Conservation (phyloP, 345 rosid genomes). For the Cochlearia excelsa region DNA sequence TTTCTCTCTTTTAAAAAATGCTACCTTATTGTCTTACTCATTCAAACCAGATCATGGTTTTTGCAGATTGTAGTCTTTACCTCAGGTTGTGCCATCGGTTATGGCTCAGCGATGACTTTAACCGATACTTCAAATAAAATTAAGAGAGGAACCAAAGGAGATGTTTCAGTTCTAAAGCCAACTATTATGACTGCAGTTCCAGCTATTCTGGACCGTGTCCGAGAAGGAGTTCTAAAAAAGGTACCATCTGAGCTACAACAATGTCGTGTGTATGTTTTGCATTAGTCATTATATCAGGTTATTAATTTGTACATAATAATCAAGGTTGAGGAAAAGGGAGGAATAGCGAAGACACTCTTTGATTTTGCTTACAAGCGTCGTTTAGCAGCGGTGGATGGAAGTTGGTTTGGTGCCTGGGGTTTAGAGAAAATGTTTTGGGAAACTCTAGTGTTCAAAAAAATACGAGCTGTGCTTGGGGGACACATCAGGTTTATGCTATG, state of each 20-base stretch:
- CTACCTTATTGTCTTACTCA: slow-evolving; percentile 13
- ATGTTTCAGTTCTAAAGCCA: slow-evolving; percentile 72
- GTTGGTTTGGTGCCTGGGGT: slow-evolving; percentile 94
- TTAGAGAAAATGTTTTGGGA: slow-evolving; percentile 77
- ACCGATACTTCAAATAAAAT: slow-evolving; percentile 81
- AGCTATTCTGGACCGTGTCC: slow-evolving; percentile 77
- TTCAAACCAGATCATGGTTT: slow-evolving; percentile 33
- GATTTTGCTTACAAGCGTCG: slow-evolving; percentile 65
- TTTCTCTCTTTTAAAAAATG: background rate
- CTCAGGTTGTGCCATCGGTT: slow-evolving; percentile 80
- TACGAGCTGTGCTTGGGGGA: slow-evolving; percentile 80
- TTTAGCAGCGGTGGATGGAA: slow-evolving; percentile 73
- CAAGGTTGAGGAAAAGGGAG: slow-evolving; percentile 83
- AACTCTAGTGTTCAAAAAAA: slow-evolving; percentile 50
- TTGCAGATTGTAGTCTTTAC: slow-evolving; percentile 59
- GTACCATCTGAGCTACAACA: slow-evolving; percentile 30
- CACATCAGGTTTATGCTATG: slow-evolving; percentile 62
- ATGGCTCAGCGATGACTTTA: slow-evolving; percentile 76
- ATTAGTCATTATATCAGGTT: slow-evolving; percentile 8
- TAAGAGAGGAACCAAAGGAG: slow-evolving; percentile 89
- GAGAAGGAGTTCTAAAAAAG: slow-evolving; percentile 82
- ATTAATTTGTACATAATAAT: slow-evolving; percentile 6
- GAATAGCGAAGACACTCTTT: slow-evolving; percentile 62
- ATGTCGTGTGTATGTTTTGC: slow-evolving; percentile 4
- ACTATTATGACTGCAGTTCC: slow-evolving; percentile 91